Base-by-base conservation (phyloP, 805 yeast species). In the Allodekkera sacchari region DNA sequence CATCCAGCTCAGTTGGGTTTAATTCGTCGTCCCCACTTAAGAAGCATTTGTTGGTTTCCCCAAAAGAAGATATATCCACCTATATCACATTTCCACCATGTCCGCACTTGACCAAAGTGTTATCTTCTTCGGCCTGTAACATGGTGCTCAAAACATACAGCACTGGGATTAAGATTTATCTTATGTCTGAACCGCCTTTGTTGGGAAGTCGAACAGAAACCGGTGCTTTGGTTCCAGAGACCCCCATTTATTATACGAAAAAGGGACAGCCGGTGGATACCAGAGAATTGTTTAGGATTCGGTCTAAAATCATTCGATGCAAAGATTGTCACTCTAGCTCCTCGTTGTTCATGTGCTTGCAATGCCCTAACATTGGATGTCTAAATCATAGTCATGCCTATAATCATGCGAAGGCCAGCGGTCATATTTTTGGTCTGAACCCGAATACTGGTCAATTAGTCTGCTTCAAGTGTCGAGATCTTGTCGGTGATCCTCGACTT, bases 281-380 rank as follows among this genome's bases (percentile, higher is more conserved):
- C 24, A 44, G 43, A 10, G 56, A 58, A 31, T 50, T 77, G 24
- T 41, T 61, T 28, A 57, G 52, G 20, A 48, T 68, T 32, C 66
- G 68, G 43, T 44, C 66, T 3, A 57, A 53, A 25, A 63, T 73
- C 3, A 48, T 75, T 18, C 58, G 57, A 36, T 77, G 85, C 44
- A 56, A 68, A 16, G 68, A 64, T 21, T 77, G 83, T 44, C 46
- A 55, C 7, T 44, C 59, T 17, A 48, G 48, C 27, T 62, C 66
- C 46, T 47, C 63, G 38, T 45, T 62, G 16, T 77, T 66, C 45
- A 70, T 81, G 65, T 83, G 94, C 52, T 52, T 83, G 24, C 88
- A 81, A 48, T 83, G 94, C 50, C 80, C 87, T 1, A 75, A 73
- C 48, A 73, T 78, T 33, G 89, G 89, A 2, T 83, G 94, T 49